Base-by-base conservation (phyloP, 345 rosid genomes). In the Camelina hispida region DNA sequence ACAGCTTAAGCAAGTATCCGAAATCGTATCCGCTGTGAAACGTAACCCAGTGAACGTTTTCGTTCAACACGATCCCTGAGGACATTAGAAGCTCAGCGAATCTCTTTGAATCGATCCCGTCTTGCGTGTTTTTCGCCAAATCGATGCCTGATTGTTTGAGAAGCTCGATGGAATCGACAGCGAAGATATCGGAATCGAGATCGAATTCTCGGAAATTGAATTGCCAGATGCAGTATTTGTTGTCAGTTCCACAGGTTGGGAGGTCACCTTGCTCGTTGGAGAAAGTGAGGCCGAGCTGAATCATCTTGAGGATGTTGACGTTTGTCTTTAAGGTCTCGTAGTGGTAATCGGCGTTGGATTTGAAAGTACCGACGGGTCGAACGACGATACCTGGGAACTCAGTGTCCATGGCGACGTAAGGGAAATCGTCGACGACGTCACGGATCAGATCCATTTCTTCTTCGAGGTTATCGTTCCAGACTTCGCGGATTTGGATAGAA, bases 11-110 rank as follows among this genome's bases (percentile, higher is more conserved):
- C 87, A 91, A 74, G 82, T 93, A 89, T 1, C 97, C 97, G 11
- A 93, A 91, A 79, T 93, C 98, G 69, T 93, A 89, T 1, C 97
- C 98, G n/a, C 98, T 89, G 73, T 93, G 98, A 50, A 93, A 93
- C 4, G 98, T 93, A 44, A 93, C 92, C 98, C 98, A 93, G 22
- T 85, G 87, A 22, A 93, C 88, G 55, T 42, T 83, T 54, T 89
- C 93, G 69, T 89, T 91, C 83, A 93, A 68, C 64, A 93, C 98
- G 17, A 93, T 81, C 67, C 97, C 98, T 0, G 98, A 93, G 0
- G 97, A 88, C 93, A 93, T 91, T 38, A 93, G 42, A 9, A 91
- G 81, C 87, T 93, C 98, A 6, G 92, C 91, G 13, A 93, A 91
- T 65, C 77, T 78, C 79, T 43, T 22, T 0, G 90, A 85, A 22